These are phyloP conservation scores for Nakaseomyces delphensis DNA, from an alignment of 1,139 yeast species.

Conservation along the genomic window DNA sequence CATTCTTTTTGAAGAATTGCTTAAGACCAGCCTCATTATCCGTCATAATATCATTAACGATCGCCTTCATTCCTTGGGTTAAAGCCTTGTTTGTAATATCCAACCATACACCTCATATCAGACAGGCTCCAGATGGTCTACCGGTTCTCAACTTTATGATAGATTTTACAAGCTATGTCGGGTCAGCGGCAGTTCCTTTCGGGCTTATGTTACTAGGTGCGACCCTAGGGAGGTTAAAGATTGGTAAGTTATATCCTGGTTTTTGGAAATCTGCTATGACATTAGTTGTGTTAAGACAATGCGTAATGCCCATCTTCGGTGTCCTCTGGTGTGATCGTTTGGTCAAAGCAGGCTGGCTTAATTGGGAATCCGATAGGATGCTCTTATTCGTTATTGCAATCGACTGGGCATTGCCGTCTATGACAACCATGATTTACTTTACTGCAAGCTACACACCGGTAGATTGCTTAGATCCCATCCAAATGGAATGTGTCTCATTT, in stretches of 20 bases:
- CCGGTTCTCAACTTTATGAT: constrained; percentile 81
- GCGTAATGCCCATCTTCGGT: constrained; percentile 54
- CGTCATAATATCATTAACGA: constrained; percentile 45
- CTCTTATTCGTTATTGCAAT: constrained; percentile 59
- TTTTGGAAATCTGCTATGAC: constrained; percentile 55
- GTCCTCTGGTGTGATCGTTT: constrained; percentile 47
- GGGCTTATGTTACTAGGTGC: constrained; percentile 80
- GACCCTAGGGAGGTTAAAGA: constrained; percentile 64
- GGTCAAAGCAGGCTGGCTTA: constrained; percentile 41
- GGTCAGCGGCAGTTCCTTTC: constrained; percentile 81
- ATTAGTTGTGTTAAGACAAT: constrained; percentile 40
- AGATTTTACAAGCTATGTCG: constrained; percentile 71
- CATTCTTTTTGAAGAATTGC: constrained; percentile 41
- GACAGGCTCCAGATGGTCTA: constrained; percentile 64
- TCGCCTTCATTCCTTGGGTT: constrained; percentile 76
- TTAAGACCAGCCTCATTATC: constrained; percentile 54
- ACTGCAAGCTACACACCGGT: constrained; percentile 71
- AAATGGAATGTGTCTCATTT: constrained; percentile 67
- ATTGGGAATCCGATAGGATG: constrained; percentile 43
- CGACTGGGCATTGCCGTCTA: constrained; percentile 61
- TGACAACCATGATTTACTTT: constrained; percentile 61
- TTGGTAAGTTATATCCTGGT: constrained; percentile 53
- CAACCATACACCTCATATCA: constrained; percentile 31
- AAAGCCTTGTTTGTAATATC: constrained; percentile 55
- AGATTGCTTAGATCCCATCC: constrained; percentile 47